Percentiles rank a stretch among this genome's conserved stretches.
These are phyloP conservation scores for Deinandra increscens DNA, from an alignment of 129 eudicot species.

Conservation along the genomic window DNA sequence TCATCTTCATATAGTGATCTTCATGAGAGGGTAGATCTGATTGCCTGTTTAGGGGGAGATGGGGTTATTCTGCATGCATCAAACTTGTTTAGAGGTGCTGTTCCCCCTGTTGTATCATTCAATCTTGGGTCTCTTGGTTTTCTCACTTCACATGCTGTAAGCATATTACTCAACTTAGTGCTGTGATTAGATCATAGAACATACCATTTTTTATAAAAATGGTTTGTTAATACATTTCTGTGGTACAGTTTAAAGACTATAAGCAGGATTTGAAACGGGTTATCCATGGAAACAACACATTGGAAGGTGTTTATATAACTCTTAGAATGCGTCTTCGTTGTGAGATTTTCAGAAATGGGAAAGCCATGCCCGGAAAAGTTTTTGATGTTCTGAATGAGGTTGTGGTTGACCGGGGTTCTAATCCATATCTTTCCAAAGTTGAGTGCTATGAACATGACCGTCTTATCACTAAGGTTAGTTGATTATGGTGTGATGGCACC, in stretches of 20 bases:
- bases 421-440: conserved; percentile 91
- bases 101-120: conserved; percentile 95
- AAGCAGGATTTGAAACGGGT: conserved; percentile 81
- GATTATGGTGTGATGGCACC: not conserved
- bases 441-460: conserved; percentile 99
- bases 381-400: conserved; percentile 94
- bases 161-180: conserved; percentile 32
- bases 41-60: conserved; percentile 96
- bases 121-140: conserved; percentile 98
- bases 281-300: conserved; percentile 83
- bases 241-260: conserved; percentile 74
- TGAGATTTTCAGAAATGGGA: conserved; percentile 87
- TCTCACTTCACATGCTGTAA: conserved; percentile 89
- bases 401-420: conserved; percentile 98
- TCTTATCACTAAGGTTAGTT: conserved; percentile 79
- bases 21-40: conserved; percentile 95
- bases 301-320: conserved; percentile 95
- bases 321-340: conserved; percentile 96
- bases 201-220: not conserved
- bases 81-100: conserved; percentile 90
- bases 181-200: not conserved
- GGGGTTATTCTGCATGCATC: conserved; percentile 99
- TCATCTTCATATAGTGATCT: conserved; percentile 62
- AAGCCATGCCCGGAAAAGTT: conserved; percentile 87
- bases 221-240: not conserved